These are phyloP conservation scores for Marvania coccoides DNA, from an alignment of 139 green algal genomes.

Conservation along the genomic window DNA sequence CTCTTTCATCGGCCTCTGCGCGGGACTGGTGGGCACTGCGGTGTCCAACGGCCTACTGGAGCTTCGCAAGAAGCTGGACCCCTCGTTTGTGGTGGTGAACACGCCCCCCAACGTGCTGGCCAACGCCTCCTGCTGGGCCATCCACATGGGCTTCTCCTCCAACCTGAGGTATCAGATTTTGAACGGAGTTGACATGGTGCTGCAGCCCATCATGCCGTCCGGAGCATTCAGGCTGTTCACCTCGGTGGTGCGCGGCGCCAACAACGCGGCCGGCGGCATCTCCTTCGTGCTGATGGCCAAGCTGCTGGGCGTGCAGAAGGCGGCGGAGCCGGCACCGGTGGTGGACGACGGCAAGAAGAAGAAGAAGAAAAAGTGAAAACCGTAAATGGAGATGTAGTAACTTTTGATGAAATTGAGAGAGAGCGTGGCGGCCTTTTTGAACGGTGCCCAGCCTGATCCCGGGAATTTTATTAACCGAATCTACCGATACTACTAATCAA, in stretches of 20 bases:
- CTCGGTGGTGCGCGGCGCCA: constrained; percentile 66
- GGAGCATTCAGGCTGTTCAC: constrained; percentile 70
- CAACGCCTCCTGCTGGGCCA: constrained; percentile 81
- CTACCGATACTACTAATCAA: too few species aligned
- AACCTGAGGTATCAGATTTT: constrained; percentile 93
- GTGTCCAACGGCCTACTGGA: constrained; percentile 77
- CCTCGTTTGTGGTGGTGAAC: constrained; percentile 67
- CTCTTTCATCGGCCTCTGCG: constrained; percentile 69
- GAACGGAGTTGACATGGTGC: constrained; percentile 81
- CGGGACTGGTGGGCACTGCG: constrained; percentile 75
- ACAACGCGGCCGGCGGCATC: constrained; percentile 88
- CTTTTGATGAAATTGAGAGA: too few species aligned
- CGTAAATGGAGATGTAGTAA: not conserved
- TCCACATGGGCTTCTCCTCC: constrained; percentile 89
- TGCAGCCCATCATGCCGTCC: constrained; percentile 61
- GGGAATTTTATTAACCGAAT: too few species aligned
- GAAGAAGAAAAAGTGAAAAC: constrained; percentile 10
- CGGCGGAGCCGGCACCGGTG: constrained; percentile 6
- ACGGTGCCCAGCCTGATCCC: too few species aligned
- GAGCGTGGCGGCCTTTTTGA: too few species aligned
- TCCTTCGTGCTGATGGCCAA: constrained; percentile 87
- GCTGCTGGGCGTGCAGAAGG: constrained; percentile 81
- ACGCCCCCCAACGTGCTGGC: constrained; percentile 66
- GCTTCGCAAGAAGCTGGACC: constrained; percentile 58
- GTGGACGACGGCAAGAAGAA: not conserved